Base-by-base conservation (phyloP, 1,284 basidiomycete genomes). In the Leccinum pseudoinsigne region DNA sequence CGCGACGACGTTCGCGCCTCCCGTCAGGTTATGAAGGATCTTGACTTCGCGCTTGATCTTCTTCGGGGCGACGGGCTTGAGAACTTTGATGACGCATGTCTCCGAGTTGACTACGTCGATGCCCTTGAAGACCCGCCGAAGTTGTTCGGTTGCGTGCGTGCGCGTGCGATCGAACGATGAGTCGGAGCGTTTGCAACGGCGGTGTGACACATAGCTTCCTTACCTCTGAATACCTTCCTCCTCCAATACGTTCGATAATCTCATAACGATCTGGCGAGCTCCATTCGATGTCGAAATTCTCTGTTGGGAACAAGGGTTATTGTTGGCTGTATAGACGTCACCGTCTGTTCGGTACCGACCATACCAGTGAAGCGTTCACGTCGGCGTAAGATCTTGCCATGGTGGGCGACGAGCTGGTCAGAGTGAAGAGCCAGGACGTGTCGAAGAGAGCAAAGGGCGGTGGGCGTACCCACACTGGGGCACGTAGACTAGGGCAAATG, bases 11-110 rank as follows among this genome's bases (percentile, higher is more conserved):
- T 95, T 96, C 10, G 92, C 90, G 10, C 93, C 94, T 11, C 94
- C 93, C 1, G 89, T 86, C 31, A 96, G 78, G 77, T 95, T 95
- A 67, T 92, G 89, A 53, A 96, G 80, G 65, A 95, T 93, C 82
- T 95, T 95, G 79, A 95, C 92, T 79, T 96, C 94, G 57, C 94
- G 85, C 81, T 94, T 94, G 77, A 96, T 93, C 84, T 95, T 96
- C 82, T 92, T 94, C 78, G 91, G 89, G 73, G 93, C 92, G 62
- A 96, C 92, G 8, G 94, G 94, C 76, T 96, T 96, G 65, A 96
- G 82, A 16, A 95, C 93, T 77, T 95, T 95, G 81, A 95, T 88
- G 72, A 95, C 86, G 77, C 91, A 93, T 68, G 86, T 87, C 63
- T 92, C 88, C 67, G 86, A 86, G 69, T 88, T 90, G 57, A 87